Conservation (phyloP, 2,329 filamentous ascomycete genomes). For the Aspergillus pseudonomiae region DNA sequence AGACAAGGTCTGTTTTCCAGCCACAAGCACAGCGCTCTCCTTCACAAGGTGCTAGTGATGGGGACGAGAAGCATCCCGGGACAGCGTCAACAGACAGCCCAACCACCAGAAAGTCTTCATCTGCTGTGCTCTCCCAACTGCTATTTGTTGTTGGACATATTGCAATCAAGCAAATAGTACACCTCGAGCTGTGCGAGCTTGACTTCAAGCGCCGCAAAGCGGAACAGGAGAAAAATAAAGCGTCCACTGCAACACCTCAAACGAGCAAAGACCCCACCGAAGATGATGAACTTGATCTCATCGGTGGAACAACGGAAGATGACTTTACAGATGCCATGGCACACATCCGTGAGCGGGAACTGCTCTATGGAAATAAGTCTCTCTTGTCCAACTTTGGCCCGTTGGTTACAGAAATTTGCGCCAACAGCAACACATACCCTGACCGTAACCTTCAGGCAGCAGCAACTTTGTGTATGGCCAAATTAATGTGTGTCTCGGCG, state of each 20-base stretch:
- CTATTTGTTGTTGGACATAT: conserved; percentile 95
- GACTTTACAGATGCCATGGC: conserved; percentile 87
- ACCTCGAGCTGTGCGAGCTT: conserved; percentile 93
- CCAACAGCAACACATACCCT: conserved; percentile 88
- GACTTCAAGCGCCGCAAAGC: conserved; percentile 94
- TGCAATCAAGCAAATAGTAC: conserved; percentile 98
- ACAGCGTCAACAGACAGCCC: conserved; percentile 39
- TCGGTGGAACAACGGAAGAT: conserved; percentile 93
- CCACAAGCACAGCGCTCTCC: conserved; percentile 37
- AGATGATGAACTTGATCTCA: conserved; percentile 89
- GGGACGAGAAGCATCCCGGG: conserved; percentile 37
- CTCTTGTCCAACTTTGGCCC: conserved; percentile 90
- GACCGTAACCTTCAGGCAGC: conserved; percentile 90
- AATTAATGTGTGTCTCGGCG: conserved; percentile 96
- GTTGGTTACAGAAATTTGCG: conserved; percentile 88
- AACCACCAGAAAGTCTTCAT: conserved; percentile 60
- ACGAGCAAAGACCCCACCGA: conserved; percentile 63
- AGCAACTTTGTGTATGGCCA: conserved; percentile 90
- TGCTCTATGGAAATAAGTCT: conserved; percentile 80
- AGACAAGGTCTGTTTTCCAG: conserved; percentile 80
- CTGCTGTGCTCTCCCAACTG: conserved; percentile 81
- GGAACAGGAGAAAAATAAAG: conserved; percentile 53
- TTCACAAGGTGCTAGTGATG: conserved; percentile 30
- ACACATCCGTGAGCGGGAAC: conserved; percentile 80
- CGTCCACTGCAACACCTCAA: conserved; percentile 45